phyloP scores from a whole-genome alignment of 2,329 filamentous ascomycete genomes.

The Diaporthe sp. region DNA sequence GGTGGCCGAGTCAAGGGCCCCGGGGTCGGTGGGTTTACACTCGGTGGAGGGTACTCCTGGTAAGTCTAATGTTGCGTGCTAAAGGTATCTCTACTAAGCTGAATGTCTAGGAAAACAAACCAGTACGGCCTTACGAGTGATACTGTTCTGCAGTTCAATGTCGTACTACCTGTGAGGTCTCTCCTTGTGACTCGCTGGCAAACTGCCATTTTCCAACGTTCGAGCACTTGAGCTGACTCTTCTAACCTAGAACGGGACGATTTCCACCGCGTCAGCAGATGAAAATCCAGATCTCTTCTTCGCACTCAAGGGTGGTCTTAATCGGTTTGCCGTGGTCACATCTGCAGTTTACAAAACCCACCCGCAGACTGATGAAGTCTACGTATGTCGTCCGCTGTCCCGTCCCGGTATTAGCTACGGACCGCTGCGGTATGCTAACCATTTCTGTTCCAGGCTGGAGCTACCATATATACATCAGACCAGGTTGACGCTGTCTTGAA shows the following conservation, averaged over 20 bases:
- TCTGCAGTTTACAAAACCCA: conserved; percentile 45
- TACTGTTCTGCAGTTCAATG: conserved; percentile 45
- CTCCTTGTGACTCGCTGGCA: neutral
- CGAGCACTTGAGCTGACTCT: neutral
- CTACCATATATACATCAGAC: conserved; percentile 33
- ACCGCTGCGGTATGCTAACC: neutral
- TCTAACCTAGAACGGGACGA: conserved; percentile 45
- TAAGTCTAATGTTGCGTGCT: neutral
- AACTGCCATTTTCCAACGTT: too few relatives aligned
- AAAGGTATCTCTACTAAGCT: neutral
- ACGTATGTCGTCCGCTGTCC: conserved; percentile 34
- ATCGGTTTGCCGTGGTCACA: conserved; percentile 48
- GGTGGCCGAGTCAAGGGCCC: conserved; percentile 47
- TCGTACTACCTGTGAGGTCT: conserved; percentile 46
- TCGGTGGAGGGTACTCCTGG: conserved; percentile 50
- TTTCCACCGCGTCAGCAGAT: conserved; percentile 43
- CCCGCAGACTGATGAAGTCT: conserved; percentile 43
- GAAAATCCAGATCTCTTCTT: conserved; percentile 46
- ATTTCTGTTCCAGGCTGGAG: neutral
- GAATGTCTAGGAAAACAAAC: conserved; percentile 46
- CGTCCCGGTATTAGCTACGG: accelerated
- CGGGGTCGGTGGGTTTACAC: conserved; percentile 47
- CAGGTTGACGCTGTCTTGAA: conserved; percentile 45
- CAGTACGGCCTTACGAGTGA: conserved; percentile 47
- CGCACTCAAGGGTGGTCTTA: conserved; percentile 47